phyloP scores from a whole-genome alignment of 768 basidiomycete genomes.

The Tylopilus rubrobrunneus region DNA sequence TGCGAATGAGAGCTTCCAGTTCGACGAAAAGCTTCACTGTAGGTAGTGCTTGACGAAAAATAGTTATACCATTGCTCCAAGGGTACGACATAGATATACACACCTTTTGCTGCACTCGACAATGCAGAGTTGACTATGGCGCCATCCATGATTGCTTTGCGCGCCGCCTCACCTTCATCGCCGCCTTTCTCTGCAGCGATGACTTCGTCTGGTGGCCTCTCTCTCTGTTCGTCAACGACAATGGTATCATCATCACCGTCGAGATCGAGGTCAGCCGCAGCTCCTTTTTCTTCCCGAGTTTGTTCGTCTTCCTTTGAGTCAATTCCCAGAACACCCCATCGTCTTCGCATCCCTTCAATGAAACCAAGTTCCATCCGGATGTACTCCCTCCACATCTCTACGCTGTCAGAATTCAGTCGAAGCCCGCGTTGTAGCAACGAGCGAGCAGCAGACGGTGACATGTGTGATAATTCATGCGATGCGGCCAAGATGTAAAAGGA shows the following conservation, averaged over 20 bases:
- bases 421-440: conserved; percentile 82
- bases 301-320: conserved; percentile 11
- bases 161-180: conserved; percentile 50
- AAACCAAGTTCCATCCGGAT: conserved; percentile 88
- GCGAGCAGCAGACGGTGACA: conserved; percentile 75
- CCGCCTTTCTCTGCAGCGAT: conserved; percentile 36
- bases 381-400: conserved; percentile 86
- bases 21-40: conserved; percentile 39
- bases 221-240: conserved; percentile 21
- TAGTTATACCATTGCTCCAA: conserved; percentile 1
- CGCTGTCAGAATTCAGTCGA: conserved; percentile 66
- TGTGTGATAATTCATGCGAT: conserved; percentile 72
- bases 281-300: conserved; percentile 15
- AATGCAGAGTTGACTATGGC: conserved; percentile 80
- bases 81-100: conserved; percentile 17
- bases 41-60: conserved; percentile 35
- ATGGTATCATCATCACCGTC: conserved; percentile 9
- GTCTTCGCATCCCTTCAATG: conserved; percentile 69
- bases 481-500: conserved; percentile 83
- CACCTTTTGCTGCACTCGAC: conserved; percentile 69
- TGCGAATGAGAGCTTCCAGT: conserved; percentile 39
- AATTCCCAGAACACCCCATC: conserved; percentile 82
- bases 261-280: conserved; percentile 25
- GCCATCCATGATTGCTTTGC: conserved; percentile 69
- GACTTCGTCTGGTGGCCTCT: conserved; percentile 24